Percentiles rank a stretch among this genome's conserved stretches.
phyloP scores from a whole-genome alignment of 495 filamentous ascomycete genomes.

The Hamigera avellanea region DNA sequence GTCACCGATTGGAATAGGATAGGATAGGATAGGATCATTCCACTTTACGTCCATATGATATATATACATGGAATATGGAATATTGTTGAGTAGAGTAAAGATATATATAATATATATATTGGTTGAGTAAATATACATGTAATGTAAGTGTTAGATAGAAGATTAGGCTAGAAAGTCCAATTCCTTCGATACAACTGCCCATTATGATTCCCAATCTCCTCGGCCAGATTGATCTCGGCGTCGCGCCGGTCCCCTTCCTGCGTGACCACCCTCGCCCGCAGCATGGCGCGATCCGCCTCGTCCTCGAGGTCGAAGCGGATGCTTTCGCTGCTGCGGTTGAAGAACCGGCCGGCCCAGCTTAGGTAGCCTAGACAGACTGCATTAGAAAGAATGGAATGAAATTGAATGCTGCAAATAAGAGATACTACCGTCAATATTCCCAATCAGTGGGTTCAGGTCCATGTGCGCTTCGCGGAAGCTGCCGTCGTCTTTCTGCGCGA shows the following conservation, averaged over 20 bases:
- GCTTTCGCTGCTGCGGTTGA: neutral
- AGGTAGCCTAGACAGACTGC: no score
- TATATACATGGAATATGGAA: no score
- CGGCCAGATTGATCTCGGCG: conserved; percentile 1
- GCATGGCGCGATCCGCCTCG: neutral
- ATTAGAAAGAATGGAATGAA: no score
- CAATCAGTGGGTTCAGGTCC: neutral
- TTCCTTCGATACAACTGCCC: neutral
- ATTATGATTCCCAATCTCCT: conserved; percentile 2
- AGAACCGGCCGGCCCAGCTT: neutral
- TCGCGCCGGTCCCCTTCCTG: neutral
- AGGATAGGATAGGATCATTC: no score
- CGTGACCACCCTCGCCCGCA: neutral
- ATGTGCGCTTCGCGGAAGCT: neutral
- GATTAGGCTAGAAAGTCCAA: neutral
- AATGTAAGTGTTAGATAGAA: no score
- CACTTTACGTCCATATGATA: no score
- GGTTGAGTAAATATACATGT: no score
- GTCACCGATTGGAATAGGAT: no score
- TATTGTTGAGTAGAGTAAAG: no score
- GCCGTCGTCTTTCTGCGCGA: neutral
- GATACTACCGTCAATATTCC: conserved; percentile 1
- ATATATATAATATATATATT: no score
- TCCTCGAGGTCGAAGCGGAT: neutral
- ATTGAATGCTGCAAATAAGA: no score